Evolutionary conservation across 2,329 filamentous ascomycete genomes (phyloP), one percentile per base, ranked within the genome.

Genomic region (Epichloe festucae): DNA sequence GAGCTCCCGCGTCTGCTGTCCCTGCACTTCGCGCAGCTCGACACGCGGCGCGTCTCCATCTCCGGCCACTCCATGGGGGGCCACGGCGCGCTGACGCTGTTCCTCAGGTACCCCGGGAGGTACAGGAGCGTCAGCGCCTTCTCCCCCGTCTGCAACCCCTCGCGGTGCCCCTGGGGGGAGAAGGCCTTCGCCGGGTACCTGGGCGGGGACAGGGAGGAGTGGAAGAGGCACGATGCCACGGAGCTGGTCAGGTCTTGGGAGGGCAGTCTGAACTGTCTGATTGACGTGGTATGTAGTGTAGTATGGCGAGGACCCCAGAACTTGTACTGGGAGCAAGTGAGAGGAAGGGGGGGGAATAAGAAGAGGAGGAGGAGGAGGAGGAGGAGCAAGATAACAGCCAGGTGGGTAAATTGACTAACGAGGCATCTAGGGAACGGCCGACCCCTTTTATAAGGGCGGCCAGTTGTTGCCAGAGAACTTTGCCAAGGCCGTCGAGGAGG

Each of bases 1-100:
- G 93, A 98, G 70, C 81, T 98, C n/a, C 91, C 90, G 1, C 71
- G 75, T 15, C 74, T 82, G 1, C 77, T 97, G 23, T 94, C 90
- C 68, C 68, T 69, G 34, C 76, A 79, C 27, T 95, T 89, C 70
- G 73, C 78, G 34, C 76, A 67, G 59, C 73, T 98, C 34, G 91
- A 97, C 67, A 63, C 68, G 0, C 69, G 62, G 31, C 77, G 84
- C 41, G 82, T 96, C 51, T 85, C 84, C 67, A 93, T 98, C 62
- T 88, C 87, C 41, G 93, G 93, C 5, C 93, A 98, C 73, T 90
- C 84, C 61, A 98, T 98, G 93, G 93, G 93, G 58, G 93, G 93
- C 0, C 93, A 98, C 69, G 93, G 93, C 56, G 93, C 93, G 44
- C 74, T 98, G 60, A 95, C 90, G 45, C 72, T 97, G 60, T 97